Evolutionary conservation across 2,329 filamentous ascomycete genomes (phyloP).

Genomic region (Diplodia intermedia): DNA sequence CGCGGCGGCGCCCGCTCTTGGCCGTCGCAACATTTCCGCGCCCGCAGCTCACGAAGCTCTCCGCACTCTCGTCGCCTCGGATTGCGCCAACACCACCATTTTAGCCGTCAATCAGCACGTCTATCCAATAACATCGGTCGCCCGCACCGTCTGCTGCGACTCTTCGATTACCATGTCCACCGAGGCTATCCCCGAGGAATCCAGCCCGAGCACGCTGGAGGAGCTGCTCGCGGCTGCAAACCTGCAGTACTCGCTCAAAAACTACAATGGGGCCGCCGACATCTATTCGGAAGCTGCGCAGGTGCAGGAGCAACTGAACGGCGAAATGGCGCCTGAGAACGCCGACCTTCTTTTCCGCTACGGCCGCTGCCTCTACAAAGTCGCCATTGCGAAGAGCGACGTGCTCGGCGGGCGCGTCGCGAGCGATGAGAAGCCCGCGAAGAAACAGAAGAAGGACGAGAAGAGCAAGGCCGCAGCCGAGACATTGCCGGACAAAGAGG

Average conservation of each 20-base stretch:
- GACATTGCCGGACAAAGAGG: conserved; percentile 44
- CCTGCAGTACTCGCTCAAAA: conserved; percentile 85
- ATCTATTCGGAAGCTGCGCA: conserved; percentile 84
- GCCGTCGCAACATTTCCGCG: conserved; percentile 18
- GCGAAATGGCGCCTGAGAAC: conserved; percentile 88
- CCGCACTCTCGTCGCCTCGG: not conserved
- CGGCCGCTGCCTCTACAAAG: conserved; percentile 90
- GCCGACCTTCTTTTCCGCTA: conserved; percentile 95
- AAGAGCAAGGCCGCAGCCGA: conserved; percentile 40
- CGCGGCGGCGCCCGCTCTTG: conserved; percentile 1
- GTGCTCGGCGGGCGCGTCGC: conserved; percentile 85
- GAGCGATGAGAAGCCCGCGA: conserved; percentile 57
- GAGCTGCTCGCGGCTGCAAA: conserved; percentile 82
- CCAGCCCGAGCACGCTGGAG: conserved; percentile 69
- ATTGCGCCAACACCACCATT: not conserved
- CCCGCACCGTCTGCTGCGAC: not conserved
- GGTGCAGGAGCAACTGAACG: conserved; percentile 85
- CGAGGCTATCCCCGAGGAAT: conserved; percentile 38
- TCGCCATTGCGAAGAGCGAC: conserved; percentile 92
- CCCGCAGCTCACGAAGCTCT: conserved; percentile 7
- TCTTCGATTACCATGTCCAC: conserved; percentile 13
- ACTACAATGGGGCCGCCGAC: conserved; percentile 84
- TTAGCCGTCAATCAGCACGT: not conserved
- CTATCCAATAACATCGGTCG: not conserved
- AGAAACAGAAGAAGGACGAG: conserved; percentile 56